Evolutionary conservation across 2,329 filamentous ascomycete genomes (phyloP).

Genomic region (Trichophyton rubrum): DNA sequence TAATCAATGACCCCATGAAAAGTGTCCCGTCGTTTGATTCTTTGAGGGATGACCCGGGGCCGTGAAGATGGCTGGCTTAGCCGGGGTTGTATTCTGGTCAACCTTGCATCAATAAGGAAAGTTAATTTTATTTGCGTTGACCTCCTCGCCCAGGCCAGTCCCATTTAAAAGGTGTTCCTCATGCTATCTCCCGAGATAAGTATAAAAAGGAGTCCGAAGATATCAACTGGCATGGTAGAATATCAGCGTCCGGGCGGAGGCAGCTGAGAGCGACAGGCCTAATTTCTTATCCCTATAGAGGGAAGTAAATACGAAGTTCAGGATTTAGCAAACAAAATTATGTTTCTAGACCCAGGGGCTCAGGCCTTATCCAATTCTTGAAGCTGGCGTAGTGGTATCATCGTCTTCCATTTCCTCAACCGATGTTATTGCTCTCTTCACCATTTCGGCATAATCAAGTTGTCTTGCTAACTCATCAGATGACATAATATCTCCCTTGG

Average conservation of each 20-base stretch:
- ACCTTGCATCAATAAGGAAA: slow-evolving; percentile 11
- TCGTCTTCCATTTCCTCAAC: background rate
- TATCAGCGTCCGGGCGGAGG: background rate
- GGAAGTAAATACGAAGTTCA: background rate
- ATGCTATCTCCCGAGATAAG: background rate
- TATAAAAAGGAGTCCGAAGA: background rate
- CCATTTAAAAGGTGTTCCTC: background rate
- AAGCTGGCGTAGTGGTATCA: background rate
- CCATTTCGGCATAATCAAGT: background rate
- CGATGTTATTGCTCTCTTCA: background rate
- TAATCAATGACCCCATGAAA: background rate
- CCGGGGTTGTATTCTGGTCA: slow-evolving; percentile 24
- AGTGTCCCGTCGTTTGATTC: background rate
- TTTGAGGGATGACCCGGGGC: background rate
- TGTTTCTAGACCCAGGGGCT: background rate
- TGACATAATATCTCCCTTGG: background rate
- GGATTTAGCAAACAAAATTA: background rate
- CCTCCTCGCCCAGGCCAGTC: background rate
- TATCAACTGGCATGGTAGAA: background rate
- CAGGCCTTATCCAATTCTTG: background rate
- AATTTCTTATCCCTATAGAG: background rate
- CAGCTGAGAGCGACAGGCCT: background rate
- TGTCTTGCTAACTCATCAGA: background rate
- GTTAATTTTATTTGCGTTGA: slow-evolving; percentile 1
- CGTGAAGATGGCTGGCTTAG: slow-evolving; percentile 12